These are phyloP conservation scores for Talaromyces piceae DNA, from an alignment of 2,329 filamentous ascomycete genomes.

Conservation along the genomic window DNA sequence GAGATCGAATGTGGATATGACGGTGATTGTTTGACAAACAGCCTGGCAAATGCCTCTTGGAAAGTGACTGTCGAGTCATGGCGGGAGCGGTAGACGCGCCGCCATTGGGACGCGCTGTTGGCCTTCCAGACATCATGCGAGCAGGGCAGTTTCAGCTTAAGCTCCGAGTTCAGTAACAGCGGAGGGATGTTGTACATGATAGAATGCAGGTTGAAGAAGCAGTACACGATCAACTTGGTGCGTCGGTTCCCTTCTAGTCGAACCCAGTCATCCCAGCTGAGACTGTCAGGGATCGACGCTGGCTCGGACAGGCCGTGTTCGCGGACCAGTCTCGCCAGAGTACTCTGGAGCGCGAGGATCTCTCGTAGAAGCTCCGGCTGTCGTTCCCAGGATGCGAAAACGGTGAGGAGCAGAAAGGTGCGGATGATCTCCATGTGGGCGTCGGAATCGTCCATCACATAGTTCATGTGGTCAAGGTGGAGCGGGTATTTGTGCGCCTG, in stretches of 20 bases:
- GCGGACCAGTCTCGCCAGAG: conserved; percentile 48
- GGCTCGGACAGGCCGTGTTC: conserved; percentile 43
- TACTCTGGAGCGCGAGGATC: conserved; percentile 50
- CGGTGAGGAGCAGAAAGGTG: conserved; percentile 48
- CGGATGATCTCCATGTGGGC: conserved; percentile 45
- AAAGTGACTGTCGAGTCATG: conserved; percentile 32
- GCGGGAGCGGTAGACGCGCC: conserved; percentile 28
- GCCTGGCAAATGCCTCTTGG: conserved; percentile 38
- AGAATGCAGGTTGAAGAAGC: conserved; percentile 53
- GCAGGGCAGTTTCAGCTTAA: conserved; percentile 49
- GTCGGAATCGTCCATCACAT: conserved; percentile 36
- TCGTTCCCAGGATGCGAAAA: conserved; percentile 53
- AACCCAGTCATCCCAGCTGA: conserved; percentile 49
- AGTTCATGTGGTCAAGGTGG: conserved; percentile 26
- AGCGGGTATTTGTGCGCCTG: conserved; percentile 30
- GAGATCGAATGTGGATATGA: conserved; percentile 35
- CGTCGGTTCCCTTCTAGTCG: conserved; percentile 46
- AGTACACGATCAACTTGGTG: conserved; percentile 51
- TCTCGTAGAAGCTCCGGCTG: conserved; percentile 51
- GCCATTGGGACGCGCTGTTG: conserved; percentile 44
- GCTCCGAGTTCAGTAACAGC: conserved; percentile 48
- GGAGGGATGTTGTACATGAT: conserved; percentile 57
- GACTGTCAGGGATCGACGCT: conserved; percentile 25
- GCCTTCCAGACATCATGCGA: conserved; percentile 51
- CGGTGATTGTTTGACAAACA: conserved; percentile 34